Evolutionary conservation across 2,329 filamentous ascomycete species (phyloP).

Genomic region (Cytospora leucostoma): DNA sequence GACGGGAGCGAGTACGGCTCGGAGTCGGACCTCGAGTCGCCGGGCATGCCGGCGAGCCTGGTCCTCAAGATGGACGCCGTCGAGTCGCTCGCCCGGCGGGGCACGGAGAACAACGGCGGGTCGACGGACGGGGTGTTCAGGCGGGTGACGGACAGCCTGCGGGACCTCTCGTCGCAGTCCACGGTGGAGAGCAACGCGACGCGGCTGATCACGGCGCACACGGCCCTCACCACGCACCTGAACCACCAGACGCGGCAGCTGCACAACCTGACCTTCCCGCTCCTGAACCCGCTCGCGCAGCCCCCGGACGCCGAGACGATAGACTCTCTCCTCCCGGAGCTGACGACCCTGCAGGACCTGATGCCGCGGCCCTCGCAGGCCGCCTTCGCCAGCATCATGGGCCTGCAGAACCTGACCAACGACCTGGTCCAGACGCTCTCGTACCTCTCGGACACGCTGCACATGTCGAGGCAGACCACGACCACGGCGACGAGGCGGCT

Average conservation of each 20-base stretch:
- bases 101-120: conserved; percentile 66
- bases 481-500: conserved; percentile 78
- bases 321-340: conserved; percentile 68
- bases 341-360: conserved; percentile 63
- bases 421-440: conserved; percentile 80
- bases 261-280: conserved; percentile 69
- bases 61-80: conserved; percentile 72
- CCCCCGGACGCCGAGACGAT: conserved; percentile 65
- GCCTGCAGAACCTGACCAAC: conserved; percentile 68
- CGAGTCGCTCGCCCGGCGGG: conserved; percentile 67
- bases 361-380: conserved; percentile 66
- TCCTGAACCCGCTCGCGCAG: conserved; percentile 68
- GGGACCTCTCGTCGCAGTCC: conserved; percentile 72
- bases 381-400: conserved; percentile 66
- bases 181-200: conserved; percentile 72
- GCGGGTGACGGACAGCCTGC: conserved; percentile 68
- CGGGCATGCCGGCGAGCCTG: conserved; percentile 67
- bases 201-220: conserved; percentile 73
- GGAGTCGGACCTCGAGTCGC: conserved; percentile 68
- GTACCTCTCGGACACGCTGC: conserved; percentile 84
- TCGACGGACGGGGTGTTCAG: conserved; percentile 66
- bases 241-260: conserved; percentile 74
- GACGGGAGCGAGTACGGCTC: conserved; percentile 76
- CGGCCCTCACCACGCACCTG: conserved; percentile 73
- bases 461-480: conserved; percentile 90